Evolutionary conservation across 768 basidiomycete genomes (phyloP).

Genomic region (Dentipellis sp.): DNA sequence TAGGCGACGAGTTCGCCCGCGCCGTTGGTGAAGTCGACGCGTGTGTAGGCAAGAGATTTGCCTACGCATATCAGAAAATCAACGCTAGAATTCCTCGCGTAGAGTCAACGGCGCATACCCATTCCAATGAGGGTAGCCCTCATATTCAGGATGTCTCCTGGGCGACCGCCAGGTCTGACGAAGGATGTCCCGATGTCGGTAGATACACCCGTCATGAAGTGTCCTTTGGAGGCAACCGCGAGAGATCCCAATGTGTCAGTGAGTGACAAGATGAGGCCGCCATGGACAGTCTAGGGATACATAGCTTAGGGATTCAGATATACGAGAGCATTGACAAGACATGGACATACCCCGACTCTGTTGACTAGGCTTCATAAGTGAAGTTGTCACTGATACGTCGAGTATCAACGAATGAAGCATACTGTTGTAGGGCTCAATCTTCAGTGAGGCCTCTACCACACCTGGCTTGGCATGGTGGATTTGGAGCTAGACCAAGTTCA

Average conservation of each 20-base stretch:
- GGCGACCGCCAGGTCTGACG: constrained; percentile 64
- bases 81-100: background rate
- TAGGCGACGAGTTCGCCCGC: constrained; percentile 70
- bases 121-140: constrained; percentile 62
- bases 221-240: constrained; percentile 73
- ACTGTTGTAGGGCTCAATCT: constrained; percentile 72
- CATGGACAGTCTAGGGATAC: constrained; percentile 48
- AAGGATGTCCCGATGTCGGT: constrained; percentile 76
- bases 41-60: constrained; percentile 71
- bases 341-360: constrained; percentile 55
- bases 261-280: constrained; percentile 71
- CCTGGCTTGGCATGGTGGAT: constrained; percentile 66
- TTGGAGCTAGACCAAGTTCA: constrained; percentile 37
- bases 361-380: constrained; percentile 43
- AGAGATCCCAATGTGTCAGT: constrained; percentile 82
- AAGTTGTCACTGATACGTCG: background rate
- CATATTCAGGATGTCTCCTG: constrained; percentile 57
- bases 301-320: background rate
- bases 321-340: background rate
- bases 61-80: constrained; percentile 31
- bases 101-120: constrained; percentile 29
- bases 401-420: constrained; percentile 15
- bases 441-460: constrained; percentile 56
- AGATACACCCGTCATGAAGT: constrained; percentile 83
- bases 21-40: constrained; percentile 63